Base-by-base conservation (phyloP, 768 basidiomycete species). In the Podaxis sp. region DNA sequence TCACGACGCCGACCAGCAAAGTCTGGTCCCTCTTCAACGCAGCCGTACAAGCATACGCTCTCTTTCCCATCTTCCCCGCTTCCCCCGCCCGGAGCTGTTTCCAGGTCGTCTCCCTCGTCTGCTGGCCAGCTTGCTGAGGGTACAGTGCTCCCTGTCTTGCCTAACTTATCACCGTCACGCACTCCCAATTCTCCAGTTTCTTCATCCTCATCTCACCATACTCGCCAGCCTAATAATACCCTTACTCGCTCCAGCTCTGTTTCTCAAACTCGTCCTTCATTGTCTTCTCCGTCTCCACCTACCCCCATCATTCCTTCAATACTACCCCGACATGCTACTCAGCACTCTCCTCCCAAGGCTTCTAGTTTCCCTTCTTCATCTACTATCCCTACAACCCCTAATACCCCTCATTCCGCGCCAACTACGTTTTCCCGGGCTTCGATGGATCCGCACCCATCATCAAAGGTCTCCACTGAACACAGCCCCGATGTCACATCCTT, bases 241-340 rank as follows among this genome's bases (percentile, higher is more conserved):
- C 51, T 40, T 7, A 32, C 59, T 60, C 50, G 51, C 35, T 36
- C 40, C 25, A 46, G 2, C 27, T 46, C 59, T 18, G 32, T n/a
- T 21, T 46, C 44, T 7, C 42, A 48, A 16, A 28, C 14, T 61
- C 59, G 52, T 25, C 59, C 59, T 7, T 61, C 53, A 4, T 25
- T 61, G 36, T 55, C 59, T 35, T 61, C 32, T 47, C 59, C 59
- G 2, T 61, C 52, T 25, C 59, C 59, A 25, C 59, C 59, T 5
- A 55, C 59, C 10, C 53, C 59, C 3, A 55, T 61, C 36, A 53
- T 55, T 50, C 59, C 59, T 11, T 61, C 59, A 16, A 61, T 61
- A 54, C 52, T 53, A 32, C 59, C 55, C 48, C 53, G 59, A 27
- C 51, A 61, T 47, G 59, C 59, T 28, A 61, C 59, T 4, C 59